Evolutionary conservation across 495 filamentous ascomycete genomes (phyloP), one percentile per base, ranked within the genome.

Genomic region (Xylaria acuta): DNA sequence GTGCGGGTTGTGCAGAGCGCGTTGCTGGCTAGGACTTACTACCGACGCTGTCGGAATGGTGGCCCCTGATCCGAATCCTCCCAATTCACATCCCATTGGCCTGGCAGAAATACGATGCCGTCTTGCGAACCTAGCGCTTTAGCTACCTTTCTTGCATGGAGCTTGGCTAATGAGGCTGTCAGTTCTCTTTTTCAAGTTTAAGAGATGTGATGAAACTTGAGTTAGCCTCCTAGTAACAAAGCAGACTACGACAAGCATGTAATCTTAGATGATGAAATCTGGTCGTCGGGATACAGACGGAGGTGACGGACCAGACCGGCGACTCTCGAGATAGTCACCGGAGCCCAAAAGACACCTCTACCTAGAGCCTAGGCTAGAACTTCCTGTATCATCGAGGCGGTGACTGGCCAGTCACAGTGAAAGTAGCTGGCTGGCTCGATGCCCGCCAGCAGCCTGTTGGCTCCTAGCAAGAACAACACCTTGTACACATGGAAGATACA

Each of bases 131-230:
- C 87, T 36, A 97, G 88, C 68, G 90, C 86, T 63, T 86, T 84
- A 16, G 89, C 91, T 18, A 95, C 92, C 54, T 88, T 90, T 72
- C 87, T 88, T 53, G 92, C 93, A 79, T 97, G 93, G 72, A 90
- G 85, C 78, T 96, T 97, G 40, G 94, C 94, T 95, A 71, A 45
- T 2, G 14, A 53, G 40, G 63, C 47, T 43, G 38, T 73, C 73
- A 73, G 76, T 69, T 56, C 51, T 12, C 27, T 43, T 11, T 47
- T 34, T n/a, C 18, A 34, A 69, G 56, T 3, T 30, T 30, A 22
- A 56, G 66, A 38, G 32, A 59, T 64, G 59, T 36, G 16, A 68
- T 51, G 25, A 62, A 45, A 70, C 62, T 54, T 5, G 18, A 60
- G 30, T 3, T 34, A 38, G 20, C 7, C 27, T 49, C 58, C 58